These are phyloP conservation scores for Nicotiana tabacum DNA, from an alignment of 257 asterid genomes.

Conservation along the genomic window DNA sequence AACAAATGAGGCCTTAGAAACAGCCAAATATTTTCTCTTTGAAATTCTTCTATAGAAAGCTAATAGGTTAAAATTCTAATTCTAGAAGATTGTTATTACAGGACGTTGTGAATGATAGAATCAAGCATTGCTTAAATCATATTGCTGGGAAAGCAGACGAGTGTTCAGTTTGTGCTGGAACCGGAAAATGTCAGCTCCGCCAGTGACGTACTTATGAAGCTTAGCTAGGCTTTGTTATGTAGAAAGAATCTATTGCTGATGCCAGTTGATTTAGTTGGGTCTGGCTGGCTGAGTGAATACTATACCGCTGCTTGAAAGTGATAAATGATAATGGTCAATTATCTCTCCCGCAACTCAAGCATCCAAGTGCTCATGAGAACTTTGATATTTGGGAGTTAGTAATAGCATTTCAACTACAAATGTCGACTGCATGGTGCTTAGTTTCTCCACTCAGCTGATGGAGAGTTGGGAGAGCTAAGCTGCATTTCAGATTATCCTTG, in stretches of 20 bases:
- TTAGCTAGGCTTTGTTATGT: not conserved
- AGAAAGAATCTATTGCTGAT: not conserved
- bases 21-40: not conserved
- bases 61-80: not conserved
- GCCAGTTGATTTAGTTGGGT: not conserved
- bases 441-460: not conserved
- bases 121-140: slow-evolving; percentile 79
- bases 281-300: not conserved
- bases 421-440: not conserved
- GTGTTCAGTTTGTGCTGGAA: slow-evolving; percentile 88
- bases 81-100: slow-evolving; percentile 24
- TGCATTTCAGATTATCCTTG: not conserved
- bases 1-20: too few species aligned
- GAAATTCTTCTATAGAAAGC: not conserved
- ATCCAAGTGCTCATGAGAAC: not conserved
- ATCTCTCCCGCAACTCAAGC: not conserved
- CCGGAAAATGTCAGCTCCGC: slow-evolving; percentile 65
- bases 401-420: not conserved
- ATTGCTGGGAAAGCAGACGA: slow-evolving; percentile 77
- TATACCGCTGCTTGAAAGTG: not conserved
- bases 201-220: not conserved
- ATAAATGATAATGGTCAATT: not conserved
- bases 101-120: slow-evolving; percentile 89
- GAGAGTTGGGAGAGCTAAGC: not conserved
- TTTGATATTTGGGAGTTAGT: not conserved